phyloP scores from a whole-genome alignment of 306 rosid genomes.

The Ormosia emarginata region DNA sequence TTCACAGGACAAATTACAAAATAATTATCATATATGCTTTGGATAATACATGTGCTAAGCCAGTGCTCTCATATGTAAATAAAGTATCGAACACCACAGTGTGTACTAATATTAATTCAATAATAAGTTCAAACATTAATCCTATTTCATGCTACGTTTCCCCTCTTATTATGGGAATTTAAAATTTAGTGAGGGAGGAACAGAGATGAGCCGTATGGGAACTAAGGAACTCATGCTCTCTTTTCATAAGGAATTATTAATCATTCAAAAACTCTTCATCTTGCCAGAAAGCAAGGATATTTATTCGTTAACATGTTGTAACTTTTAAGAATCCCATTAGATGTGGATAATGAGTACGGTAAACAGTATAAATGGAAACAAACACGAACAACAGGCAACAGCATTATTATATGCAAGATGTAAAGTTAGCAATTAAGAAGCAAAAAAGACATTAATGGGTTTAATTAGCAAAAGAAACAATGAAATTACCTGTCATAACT shows the following conservation, averaged over 20 bases:
- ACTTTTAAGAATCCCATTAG: not conserved
- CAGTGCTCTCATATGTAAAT: not conserved
- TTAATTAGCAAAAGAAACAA: not conserved
- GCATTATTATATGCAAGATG: not conserved
- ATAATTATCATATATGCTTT: not conserved
- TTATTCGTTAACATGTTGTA: not conserved
- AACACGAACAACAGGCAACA: not conserved
- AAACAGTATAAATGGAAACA: not conserved
- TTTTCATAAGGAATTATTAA: not conserved
- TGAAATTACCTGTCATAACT: constrained; percentile 38
- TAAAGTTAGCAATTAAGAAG: not conserved
- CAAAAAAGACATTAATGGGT: not conserved
- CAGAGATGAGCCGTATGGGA: not conserved
- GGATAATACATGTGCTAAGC: not conserved
- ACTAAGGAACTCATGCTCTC: not conserved
- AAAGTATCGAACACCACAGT: not conserved
- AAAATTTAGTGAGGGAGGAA: not conserved
- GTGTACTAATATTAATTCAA: not conserved
- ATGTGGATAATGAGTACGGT: not conserved
- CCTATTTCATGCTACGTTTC: not conserved
- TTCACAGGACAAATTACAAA: not conserved
- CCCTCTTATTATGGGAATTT: not conserved
- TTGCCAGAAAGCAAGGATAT: not conserved
- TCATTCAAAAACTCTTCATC: not conserved
- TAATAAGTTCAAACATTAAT: not conserved